Conservation (phyloP, 1,284 basidiomycete species). For the Malassezia globosa region DNA sequence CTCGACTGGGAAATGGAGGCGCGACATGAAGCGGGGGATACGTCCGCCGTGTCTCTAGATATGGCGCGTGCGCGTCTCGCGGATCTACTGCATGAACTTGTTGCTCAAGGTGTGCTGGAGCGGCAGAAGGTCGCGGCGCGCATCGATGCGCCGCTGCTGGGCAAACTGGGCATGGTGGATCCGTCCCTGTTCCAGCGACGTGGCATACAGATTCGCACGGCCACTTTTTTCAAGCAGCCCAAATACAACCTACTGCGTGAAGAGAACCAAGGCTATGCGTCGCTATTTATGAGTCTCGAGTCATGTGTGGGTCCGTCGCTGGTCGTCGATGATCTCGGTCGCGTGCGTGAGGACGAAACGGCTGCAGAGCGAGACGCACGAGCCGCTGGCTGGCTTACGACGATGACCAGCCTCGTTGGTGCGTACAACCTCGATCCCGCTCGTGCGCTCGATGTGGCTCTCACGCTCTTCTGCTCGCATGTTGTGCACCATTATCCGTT, state of each 20-base stretch:
- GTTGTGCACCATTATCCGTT: slow-evolving; percentile 76
- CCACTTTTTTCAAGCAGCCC: slow-evolving; percentile 72
- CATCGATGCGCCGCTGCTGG: slow-evolving; percentile 29
- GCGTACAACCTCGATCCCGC: slow-evolving; percentile 94
- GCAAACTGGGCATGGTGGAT: slow-evolving; percentile 27
- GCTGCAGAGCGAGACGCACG: slow-evolving; percentile 24
- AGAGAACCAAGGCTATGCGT: slow-evolving; percentile 92
- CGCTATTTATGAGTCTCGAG: slow-evolving; percentile 72
- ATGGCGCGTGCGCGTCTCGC: slow-evolving; percentile 17
- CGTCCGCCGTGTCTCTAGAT: slow-evolving; percentile 14
- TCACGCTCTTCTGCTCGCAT: slow-evolving; percentile 78
- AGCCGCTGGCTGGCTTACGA: slow-evolving; percentile 36
- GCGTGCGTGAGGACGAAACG: slow-evolving; percentile 29
- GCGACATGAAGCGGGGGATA: slow-evolving; percentile 19
- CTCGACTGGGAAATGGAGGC: slow-evolving; percentile 36
- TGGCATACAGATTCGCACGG: slow-evolving; percentile 37
- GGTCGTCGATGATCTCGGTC: slow-evolving; percentile 41
- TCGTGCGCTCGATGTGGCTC: slow-evolving; percentile 79
- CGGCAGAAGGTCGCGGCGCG: slow-evolving; percentile 17
- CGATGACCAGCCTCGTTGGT: slow-evolving; percentile 48
- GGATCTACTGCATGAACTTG: slow-evolving; percentile 6
- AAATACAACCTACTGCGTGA: slow-evolving; percentile 96
- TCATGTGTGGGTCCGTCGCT: slow-evolving; percentile 63
- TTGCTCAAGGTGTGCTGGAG: slow-evolving; percentile 12
- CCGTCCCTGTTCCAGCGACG: slow-evolving; percentile 29